Evolutionary conservation across 352 stramenopile species (phyloP).

Genomic region (Phytophthora pseudosyringae): DNA sequence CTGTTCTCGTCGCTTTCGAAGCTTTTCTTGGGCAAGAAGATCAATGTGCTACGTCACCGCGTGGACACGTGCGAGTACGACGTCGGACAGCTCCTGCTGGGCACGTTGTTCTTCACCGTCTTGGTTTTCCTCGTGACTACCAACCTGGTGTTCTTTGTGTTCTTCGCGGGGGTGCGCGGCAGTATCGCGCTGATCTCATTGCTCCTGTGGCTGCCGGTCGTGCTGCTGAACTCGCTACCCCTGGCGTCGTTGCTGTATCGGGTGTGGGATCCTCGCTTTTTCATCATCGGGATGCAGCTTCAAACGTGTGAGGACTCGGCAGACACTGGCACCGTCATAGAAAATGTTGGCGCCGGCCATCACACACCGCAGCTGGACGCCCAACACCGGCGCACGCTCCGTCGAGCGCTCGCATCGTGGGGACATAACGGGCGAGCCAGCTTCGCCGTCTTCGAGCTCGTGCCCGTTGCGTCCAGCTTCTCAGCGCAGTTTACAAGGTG

Average conservation of each 20-base stretch:
- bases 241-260: constrained; percentile 57
- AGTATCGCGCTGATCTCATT: constrained; percentile 45
- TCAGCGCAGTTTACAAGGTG: constrained; percentile 42
- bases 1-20: constrained; percentile 90
- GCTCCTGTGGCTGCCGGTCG: constrained; percentile 63
- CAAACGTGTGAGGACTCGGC: constrained; percentile 15
- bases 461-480: constrained; percentile 28
- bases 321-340: constrained; percentile 4
- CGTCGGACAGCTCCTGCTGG: constrained; percentile 87
- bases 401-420: constrained; percentile 24
- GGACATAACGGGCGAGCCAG: constrained; percentile 4
- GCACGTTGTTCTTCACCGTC: constrained; percentile 93
- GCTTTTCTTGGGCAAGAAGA: constrained; percentile 95
- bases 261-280: constrained; percentile 40
- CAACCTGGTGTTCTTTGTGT: constrained; percentile 93
- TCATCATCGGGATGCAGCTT: constrained; percentile 44
- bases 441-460: constrained; percentile 29
- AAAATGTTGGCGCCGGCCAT: constrained; percentile 30
- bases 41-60: constrained; percentile 92
- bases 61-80: constrained; percentile 96
- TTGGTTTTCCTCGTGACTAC: constrained; percentile 94
- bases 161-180: constrained; percentile 86
- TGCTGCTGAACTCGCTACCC: constrained; percentile 54
- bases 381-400: constrained; percentile 27
- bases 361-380: constrained; percentile 21